Evolutionary conservation across 2,329 filamentous ascomycete genomes (phyloP), one percentile per base, ranked within the genome.

Genomic region (Colletotrichum eremochloae): DNA sequence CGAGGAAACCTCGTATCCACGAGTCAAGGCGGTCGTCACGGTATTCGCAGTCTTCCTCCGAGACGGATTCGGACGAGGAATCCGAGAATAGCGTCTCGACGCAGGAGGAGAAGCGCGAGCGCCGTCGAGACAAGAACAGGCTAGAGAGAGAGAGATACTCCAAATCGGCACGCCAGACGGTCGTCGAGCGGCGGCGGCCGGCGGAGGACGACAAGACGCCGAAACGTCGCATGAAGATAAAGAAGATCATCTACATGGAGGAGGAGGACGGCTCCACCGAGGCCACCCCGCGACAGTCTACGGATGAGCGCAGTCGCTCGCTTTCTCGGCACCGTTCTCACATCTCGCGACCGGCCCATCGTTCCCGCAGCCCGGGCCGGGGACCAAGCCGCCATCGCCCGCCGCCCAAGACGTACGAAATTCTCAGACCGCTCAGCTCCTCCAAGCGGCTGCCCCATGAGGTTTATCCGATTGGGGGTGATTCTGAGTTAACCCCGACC

Each of bases 61-160:
- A 80, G 9, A 80, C 77, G 63, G 83, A 82, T 36, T 82, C 82
- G 7, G 84, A 83, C 29, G 78, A 78, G 50, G 82, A 82, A 18
- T 82, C 82, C n/a, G 81, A 80, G n/a, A 77, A 77, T 5, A 81
- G 80, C 52, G 75, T 77, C n/a, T 80, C 80, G 40, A 81, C 81
- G 8, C 76, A 77, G 29, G 81, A 82, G 12, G 79, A 81, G 52
- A 58, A 65, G 46, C 66, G 76, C 62, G 71, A 72, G 38, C 69
- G 74, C 72, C 70, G 68, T 68, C 71, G 65, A 56, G 67, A 61
- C 24, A 64, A 53, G 24, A 36, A 44, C 6, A 69, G 67, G 55
- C 20, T 70, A 63, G 46, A 63, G 62, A 71, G 24, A 46, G 66
- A 56, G 18, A 66, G 33, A 29, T 38, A 40, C 31, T 46, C 61